phyloP scores from a whole-genome alignment of 1,284 basidiomycete genomes.

The Coniferiporia weirii region DNA sequence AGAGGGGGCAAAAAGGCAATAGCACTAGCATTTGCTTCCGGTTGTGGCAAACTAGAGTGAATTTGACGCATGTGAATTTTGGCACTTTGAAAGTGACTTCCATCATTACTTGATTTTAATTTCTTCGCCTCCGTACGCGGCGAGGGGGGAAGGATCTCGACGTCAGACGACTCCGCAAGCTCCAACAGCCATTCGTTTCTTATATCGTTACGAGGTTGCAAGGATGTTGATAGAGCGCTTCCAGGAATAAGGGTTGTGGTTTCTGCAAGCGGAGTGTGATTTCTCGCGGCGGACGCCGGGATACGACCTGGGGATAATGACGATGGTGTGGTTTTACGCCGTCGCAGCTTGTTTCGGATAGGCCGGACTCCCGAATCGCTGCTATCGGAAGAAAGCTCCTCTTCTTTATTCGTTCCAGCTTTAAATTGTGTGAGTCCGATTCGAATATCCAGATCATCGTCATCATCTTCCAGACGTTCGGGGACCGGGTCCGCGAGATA shows the following conservation, averaged over 20 bases:
- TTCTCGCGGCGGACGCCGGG: not conserved
- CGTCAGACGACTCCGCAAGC: constrained; percentile 1
- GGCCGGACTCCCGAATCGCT: not conserved
- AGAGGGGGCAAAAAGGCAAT: not conserved
- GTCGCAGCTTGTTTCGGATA: not conserved
- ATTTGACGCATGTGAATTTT: not conserved
- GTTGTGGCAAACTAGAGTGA: not conserved
- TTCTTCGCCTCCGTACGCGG: not conserved
- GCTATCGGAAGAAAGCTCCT: not conserved
- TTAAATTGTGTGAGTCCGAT: constrained; percentile 22
- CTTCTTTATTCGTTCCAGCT: not conserved
- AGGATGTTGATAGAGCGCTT: not conserved
- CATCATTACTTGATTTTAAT: not conserved
- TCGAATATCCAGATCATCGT: constrained; percentile 51
- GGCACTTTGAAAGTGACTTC: constrained; percentile 6
- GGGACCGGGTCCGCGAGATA: constrained; percentile 9
- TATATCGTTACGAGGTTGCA: not conserved
- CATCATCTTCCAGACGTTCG: constrained; percentile 43
- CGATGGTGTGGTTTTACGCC: not conserved
- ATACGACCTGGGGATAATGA: not conserved
- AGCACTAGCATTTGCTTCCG: not conserved
- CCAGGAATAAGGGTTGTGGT: not conserved
- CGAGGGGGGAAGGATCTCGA: not conserved
- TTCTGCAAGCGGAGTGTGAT: not conserved
- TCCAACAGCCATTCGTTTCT: constrained; percentile 10